Base-by-base conservation (phyloP, 768 basidiomycete genomes). In the Macrolepiota fuliginosa region DNA sequence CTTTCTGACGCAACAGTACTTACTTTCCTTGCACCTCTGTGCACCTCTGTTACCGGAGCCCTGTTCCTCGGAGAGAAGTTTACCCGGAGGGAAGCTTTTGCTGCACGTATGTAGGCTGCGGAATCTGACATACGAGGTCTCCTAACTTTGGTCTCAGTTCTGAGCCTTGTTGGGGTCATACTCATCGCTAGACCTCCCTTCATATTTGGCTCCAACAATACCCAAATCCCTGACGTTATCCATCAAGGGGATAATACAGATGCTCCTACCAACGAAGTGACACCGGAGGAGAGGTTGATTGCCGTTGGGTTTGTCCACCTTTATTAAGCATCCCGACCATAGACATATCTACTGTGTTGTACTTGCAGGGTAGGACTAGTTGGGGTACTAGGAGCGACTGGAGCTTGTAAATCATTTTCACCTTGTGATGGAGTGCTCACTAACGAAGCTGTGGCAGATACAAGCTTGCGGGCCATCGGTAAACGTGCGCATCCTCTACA, bases 1-100 rank as follows among this genome's bases (percentile, higher is more conserved):
- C 77, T 95, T 0, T 88, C 89, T 1, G 93, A 95, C 69, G 84
- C 90, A 0, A 88, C 86, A 0, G 89, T 90, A 4, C 74, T 96
- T 51, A 86, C 86, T 0, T 95, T 94, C 75, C 76, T 95, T 3
- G 71, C 81, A 0, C 94, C 94, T 0, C 80, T 88, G 56, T 78
- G 79, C 45, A 89, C 86, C 0, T 85, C 84, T 0, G 69, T 91
- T 7, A 74, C 85, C 4, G 92, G 85, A 3, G 82, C 83, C 13
- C 65, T 90, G 1, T 77, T 90, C 17, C 71, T 91, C 13, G 80
- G 82, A 25, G 93, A 94, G 66, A 71, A 68, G 0, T 82, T 90
- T 63, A 79, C 81, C 2, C 72, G 71, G 53, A 79, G 74, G 62
- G 85, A 92, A 69, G 79, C 81, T 3, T 47, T 86, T 42, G 90